These are phyloP conservation scores for Chenopodium berlandieri DNA, from an alignment of 148 eudicot species.

Conservation along the genomic window DNA sequence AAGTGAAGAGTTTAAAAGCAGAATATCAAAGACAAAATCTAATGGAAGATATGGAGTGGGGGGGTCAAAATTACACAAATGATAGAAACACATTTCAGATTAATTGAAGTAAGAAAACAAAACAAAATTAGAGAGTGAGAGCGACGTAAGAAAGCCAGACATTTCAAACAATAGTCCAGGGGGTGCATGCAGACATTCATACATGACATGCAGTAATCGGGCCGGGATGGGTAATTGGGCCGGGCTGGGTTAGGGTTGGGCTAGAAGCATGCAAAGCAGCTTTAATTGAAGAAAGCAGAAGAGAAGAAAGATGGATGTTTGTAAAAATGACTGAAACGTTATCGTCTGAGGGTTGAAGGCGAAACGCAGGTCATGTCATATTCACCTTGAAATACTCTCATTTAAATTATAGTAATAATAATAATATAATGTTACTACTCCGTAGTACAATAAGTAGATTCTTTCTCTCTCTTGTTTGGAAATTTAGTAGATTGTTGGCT, in stretches of 20 bases:
- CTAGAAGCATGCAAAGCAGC: neutral
- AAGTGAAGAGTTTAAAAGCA: constrained; percentile 1
- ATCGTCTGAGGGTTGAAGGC: constrained; percentile 26
- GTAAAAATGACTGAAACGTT: constrained; percentile 21
- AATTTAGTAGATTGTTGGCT: no score
- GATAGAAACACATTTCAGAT: neutral
- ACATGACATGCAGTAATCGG: no score
- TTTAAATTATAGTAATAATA: no score
- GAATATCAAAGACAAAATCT: constrained; percentile 50
- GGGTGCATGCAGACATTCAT: constrained; percentile 9
- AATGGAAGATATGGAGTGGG: constrained; percentile 24
- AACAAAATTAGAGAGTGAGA: constrained; percentile 28
- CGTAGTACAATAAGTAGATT: no score
- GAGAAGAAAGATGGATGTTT: neutral
- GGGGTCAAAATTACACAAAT: no score
- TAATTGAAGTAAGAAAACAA: neutral
- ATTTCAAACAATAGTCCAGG: neutral
- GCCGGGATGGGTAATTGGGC: no score
- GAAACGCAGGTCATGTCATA: constrained; percentile 37
- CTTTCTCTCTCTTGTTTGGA: no score
- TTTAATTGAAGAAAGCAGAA: neutral
- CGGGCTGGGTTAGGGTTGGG: no score
- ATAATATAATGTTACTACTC: no score
- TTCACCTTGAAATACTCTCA: no score
- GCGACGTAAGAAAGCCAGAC: constrained; percentile 31